Evolutionary conservation across 1,139 yeast genomes (phyloP).

Genomic region (Yamadazyma dushanensis): DNA sequence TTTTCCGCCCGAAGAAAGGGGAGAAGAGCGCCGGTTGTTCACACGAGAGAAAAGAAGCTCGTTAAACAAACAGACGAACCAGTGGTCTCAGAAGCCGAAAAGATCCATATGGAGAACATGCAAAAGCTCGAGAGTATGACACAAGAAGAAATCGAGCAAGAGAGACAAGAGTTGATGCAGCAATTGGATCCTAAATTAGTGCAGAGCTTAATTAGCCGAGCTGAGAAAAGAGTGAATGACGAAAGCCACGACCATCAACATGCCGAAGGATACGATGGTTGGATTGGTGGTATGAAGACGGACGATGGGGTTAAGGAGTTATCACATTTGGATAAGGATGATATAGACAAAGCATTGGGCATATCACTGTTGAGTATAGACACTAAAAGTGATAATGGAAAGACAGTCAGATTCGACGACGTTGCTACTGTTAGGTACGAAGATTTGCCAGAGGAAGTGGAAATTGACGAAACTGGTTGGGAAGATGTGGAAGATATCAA

Average conservation of each 20-base stretch:
- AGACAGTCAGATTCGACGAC: constrained; percentile 40
- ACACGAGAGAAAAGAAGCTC: not conserved
- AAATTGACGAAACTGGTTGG: constrained; percentile 42
- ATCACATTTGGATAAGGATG: constrained; percentile 36
- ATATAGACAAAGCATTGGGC: constrained; percentile 43
- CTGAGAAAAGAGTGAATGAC: constrained; percentile 24
- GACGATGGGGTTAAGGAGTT: constrained; percentile 33
- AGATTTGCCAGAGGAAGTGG: constrained; percentile 26
- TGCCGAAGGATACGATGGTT: constrained; percentile 67
- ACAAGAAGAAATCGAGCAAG: constrained; percentile 61
- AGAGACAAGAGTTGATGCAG: constrained; percentile 64
- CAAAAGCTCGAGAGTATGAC: constrained; percentile 64
- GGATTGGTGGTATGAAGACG: constrained; percentile 68
- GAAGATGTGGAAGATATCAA: constrained; percentile 41
- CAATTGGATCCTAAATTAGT: constrained; percentile 70
- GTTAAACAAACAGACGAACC: constrained; percentile 5
- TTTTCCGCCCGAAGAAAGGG: constrained; percentile 3
- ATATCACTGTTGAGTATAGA: constrained; percentile 16
- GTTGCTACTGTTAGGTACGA: constrained; percentile 44
- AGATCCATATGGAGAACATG: constrained; percentile 76
- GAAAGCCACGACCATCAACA: constrained; percentile 30
- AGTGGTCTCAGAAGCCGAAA: constrained; percentile 24
- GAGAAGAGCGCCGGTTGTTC: constrained; percentile 1
- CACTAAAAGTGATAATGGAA: not conserved
- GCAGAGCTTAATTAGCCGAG: constrained; percentile 51